phyloP scores from a whole-genome alignment of 2,329 filamentous ascomycete genomes.

The Dryadomyces sulphureus region DNA sequence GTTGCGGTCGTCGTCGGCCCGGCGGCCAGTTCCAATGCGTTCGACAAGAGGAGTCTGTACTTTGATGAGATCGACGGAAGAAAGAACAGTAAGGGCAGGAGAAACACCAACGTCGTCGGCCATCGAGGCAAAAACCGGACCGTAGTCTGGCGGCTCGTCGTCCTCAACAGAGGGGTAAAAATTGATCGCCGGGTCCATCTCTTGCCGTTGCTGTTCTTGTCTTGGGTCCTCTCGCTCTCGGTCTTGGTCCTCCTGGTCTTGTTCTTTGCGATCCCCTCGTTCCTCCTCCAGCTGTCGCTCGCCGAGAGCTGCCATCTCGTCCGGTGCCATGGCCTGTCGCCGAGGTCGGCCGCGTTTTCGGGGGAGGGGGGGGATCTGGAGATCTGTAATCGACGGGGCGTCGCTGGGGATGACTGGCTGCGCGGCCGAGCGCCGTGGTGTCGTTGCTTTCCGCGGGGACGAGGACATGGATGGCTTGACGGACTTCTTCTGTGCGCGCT shows the following conservation, averaged over 20 bases:
- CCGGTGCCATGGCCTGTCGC: constrained; percentile 13
- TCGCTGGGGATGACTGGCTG: not conserved
- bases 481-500: too few relatives aligned
- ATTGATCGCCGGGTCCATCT: not conserved
- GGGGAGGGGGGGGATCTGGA: constrained; percentile 10
- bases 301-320: constrained; percentile 14
- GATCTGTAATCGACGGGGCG: not conserved
- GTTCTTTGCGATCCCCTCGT: too few relatives aligned
- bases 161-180: not conserved
- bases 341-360: constrained; percentile 19
- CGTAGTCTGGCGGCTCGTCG: not conserved
- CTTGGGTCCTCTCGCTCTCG: too few relatives aligned
- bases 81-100: not conserved
- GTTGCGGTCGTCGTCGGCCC: not conserved
- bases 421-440: too few relatives aligned
- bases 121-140: not conserved
- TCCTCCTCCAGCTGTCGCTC: constrained; percentile 5
- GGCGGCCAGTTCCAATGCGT: too few relatives aligned
- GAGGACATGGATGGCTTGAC: too few relatives aligned
- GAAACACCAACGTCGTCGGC: not conserved
- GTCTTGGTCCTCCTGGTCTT: too few relatives aligned
- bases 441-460: too few relatives aligned
- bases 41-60: not conserved
- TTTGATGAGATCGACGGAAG: constrained; percentile 4
- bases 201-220: too few relatives aligned